phyloP scores from a whole-genome alignment of 2,329 filamentous ascomycete genomes.

The Ceratocystis variospora region DNA sequence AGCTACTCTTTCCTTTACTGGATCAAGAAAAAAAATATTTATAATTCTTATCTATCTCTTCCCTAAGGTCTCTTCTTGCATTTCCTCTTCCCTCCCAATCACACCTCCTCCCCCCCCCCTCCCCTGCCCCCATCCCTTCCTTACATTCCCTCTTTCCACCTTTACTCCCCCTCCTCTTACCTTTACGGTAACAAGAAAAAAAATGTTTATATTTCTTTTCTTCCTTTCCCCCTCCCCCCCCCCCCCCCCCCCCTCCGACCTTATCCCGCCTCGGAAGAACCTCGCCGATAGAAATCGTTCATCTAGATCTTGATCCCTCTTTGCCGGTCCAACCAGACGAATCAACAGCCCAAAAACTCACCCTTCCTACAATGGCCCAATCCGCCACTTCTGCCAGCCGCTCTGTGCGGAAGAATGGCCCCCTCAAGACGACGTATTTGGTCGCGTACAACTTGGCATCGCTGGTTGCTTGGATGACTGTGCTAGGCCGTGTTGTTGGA shows the following conservation, averaged over 20 bases:
- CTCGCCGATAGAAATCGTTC: background rate
- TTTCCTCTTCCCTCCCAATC: too few relatives aligned
- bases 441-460: constrained; percentile 73
- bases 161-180: too few relatives aligned
- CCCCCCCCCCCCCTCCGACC: background rate
- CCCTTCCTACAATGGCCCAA: background rate
- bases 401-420: constrained; percentile 17
- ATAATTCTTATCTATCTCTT: background rate
- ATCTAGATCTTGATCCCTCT: background rate
- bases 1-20: background rate
- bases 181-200: too few relatives aligned
- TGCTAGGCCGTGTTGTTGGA: constrained; percentile 53
- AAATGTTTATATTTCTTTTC: too few relatives aligned
- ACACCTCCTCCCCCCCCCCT: too few relatives aligned
- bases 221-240: too few relatives aligned
- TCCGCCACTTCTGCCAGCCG: constrained; percentile 21
- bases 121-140: too few relatives aligned
- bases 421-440: constrained; percentile 53
- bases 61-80: too few relatives aligned
- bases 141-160: too few relatives aligned
- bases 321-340: background rate
- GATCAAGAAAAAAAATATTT: constrained; percentile 4
- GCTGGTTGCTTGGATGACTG: constrained; percentile 61
- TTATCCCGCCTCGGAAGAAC: background rate
- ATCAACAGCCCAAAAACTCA: background rate